These are phyloP conservation scores for Candida glucosophila DNA, from an alignment of 1,139 yeast species.

Conservation along the genomic window DNA sequence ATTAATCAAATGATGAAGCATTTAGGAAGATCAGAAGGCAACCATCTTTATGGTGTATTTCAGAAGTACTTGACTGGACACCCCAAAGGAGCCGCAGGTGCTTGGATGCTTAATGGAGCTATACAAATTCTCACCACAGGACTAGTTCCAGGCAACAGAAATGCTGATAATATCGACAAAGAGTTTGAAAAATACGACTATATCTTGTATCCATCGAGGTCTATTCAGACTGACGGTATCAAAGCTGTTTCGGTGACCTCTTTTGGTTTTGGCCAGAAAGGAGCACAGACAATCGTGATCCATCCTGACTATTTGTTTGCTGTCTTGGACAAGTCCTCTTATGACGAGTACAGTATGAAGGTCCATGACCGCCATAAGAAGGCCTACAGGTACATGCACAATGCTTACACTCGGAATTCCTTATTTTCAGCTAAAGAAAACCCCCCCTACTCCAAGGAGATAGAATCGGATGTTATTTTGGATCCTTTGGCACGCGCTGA, in stretches of 20 bases:
- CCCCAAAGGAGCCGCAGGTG: slow-evolving; percentile 99
- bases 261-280: slow-evolving; percentile 99
- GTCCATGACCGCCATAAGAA: slow-evolving; percentile 77
- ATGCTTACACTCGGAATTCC: slow-evolving; percentile 84
- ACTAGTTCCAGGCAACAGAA: slow-evolving; percentile 96
- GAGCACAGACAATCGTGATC: slow-evolving; percentile 88
- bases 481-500: slow-evolving; percentile 84
- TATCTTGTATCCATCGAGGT: slow-evolving; percentile 89
- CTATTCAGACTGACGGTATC: slow-evolving; percentile 91
- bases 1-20: slow-evolving; percentile 88
- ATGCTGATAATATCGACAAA: slow-evolving; percentile 93
- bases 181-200: slow-evolving; percentile 74
- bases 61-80: slow-evolving; percentile 98
- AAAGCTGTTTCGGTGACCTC: slow-evolving; percentile 97
- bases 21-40: slow-evolving; percentile 95
- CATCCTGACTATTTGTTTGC: slow-evolving; percentile 93
- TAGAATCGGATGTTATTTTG: slow-evolving; percentile 84
- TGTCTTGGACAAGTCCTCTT: slow-evolving; percentile 62
- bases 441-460: slow-evolving; percentile 83
- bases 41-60: slow-evolving; percentile 96
- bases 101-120: slow-evolving; percentile 99
- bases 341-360: slow-evolving; percentile 59
- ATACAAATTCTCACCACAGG: slow-evolving; percentile 89
- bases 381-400: slow-evolving; percentile 94
- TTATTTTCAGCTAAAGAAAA: slow-evolving; percentile 90